Percentiles rank a stretch among this genome's conserved stretches.
Evolutionary conservation across 345 rosid species (phyloP).

Genomic region (Salix udensis): DNA sequence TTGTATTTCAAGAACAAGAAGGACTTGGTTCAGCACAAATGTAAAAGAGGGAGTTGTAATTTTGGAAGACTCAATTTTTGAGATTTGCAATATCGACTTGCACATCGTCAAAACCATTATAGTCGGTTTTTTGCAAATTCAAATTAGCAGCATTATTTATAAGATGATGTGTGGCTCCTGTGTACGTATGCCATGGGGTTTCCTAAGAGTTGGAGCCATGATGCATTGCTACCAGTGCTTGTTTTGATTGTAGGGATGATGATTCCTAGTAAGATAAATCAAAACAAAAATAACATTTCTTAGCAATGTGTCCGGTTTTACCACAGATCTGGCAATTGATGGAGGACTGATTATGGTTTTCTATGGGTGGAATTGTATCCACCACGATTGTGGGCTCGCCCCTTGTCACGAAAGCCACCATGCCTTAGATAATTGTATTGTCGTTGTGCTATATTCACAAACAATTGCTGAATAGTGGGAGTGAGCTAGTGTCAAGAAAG

Average conservation of each 20-base stretch:
- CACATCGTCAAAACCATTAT: neutral
- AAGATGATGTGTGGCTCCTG: neutral
- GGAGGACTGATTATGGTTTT: neutral
- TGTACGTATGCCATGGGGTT: neutral
- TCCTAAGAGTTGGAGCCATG: neutral
- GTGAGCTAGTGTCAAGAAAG: too few species aligned
- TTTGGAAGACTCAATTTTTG: neutral
- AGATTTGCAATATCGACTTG: too few species aligned
- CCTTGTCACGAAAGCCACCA: neutral
- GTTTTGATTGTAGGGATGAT: neutral
- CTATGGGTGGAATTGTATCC: neutral
- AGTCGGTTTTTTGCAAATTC: neutral
- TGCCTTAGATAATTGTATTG: too few species aligned
- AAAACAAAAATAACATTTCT: neutral
- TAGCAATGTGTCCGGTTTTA: too few species aligned
- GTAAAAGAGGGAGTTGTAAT: neutral
- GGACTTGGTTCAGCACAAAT: neutral
- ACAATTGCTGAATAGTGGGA: too few species aligned
- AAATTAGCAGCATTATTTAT: neutral
- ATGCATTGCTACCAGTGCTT: fast-evolving
- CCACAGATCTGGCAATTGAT: neutral
- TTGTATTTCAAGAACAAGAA: too few species aligned
- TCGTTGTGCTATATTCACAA: too few species aligned
- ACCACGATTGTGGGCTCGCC: neutral
- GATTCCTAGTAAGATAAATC: neutral